Evolutionary conservation across 257 asterid species (phyloP), one percentile per base, ranked within the genome.

Genomic region (Coffea canephora): DNA sequence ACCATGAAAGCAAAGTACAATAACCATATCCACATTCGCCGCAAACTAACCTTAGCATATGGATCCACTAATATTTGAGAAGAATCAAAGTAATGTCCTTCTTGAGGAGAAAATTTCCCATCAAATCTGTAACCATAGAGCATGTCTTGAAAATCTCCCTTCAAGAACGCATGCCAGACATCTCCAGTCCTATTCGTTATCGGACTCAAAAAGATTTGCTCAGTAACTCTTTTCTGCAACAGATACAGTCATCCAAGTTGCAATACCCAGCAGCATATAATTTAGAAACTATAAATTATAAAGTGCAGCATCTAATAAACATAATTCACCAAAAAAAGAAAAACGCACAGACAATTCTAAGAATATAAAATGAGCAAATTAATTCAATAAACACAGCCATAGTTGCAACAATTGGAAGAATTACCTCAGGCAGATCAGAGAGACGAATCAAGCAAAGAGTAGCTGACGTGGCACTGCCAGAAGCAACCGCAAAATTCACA

Each of bases 111-210:
- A 81, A 89, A 94, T 78, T 79, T 86, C 62, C 99, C 98, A 76
- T 83, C 92, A 85, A 96, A 89, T 72, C 78, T 86, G 88, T 92
- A 96, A 52, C 97, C 97, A 65, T 96, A 96, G 66, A 86, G 92
- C 94, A 91, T 87, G 81, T 89, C 87, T 61, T 90, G 88, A 59
- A 96, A 88, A 83, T 92, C 92, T n/a, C 98, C 99, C 89, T 89
- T 89, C 84, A 96, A 78, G 81, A 92, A 89, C 46, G 92, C 91
- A 71, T 96, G 99, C 99, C 99, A 96, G 59, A 94, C 94, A 80
- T 92, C 99, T 83, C 99, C 99, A 31, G 99, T 96, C 88, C 78
- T 96, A 80, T 96, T 92, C 62, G 82, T 91, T 76, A 86, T 69
- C 25, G 96, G 97, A 88, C 88, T 86, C 69, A 95, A 83, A 77